Percentiles rank a stretch among this genome's conserved stretches.
Conservation (phyloP, 1,139 yeast species). For the Suhomyces anneliseae region DNA sequence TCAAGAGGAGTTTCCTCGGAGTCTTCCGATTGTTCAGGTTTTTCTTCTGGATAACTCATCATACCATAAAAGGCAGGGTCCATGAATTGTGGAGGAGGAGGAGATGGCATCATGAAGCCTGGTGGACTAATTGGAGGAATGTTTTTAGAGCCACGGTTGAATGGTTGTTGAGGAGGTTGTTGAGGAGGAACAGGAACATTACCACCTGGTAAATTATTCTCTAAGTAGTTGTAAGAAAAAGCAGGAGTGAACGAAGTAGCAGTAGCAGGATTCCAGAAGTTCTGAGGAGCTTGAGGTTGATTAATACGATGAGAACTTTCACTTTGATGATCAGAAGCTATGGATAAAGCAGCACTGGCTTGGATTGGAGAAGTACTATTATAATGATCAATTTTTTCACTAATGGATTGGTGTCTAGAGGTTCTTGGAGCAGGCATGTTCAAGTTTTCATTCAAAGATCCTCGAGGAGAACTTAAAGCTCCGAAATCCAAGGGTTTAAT, state of each 20-base stretch:
- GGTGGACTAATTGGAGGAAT: constrained; percentile 40
- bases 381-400: constrained; percentile 64
- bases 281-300: constrained; percentile 25
- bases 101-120: constrained; percentile 40
- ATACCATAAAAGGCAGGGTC: constrained; percentile 38
- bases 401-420: constrained; percentile 58
- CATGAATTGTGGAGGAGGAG: constrained; percentile 37
- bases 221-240: constrained; percentile 29
- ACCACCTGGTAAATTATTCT: constrained; percentile 16
- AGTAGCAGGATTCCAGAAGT: constrained; percentile 67
- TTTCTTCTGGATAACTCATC: constrained; percentile 21
- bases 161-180: constrained; percentile 10
- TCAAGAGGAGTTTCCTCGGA: constrained; percentile 4
- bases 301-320: constrained; percentile 7
- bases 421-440: constrained; percentile 41
- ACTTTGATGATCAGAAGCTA: constrained; percentile 27
- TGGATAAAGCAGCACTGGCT: constrained; percentile 40
- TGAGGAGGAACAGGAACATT: constrained; percentile 14
- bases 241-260: constrained; percentile 58
- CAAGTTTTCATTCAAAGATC: constrained; percentile 53
- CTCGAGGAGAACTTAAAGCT: constrained; percentile 39
- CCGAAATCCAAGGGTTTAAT: constrained; percentile 23
- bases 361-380: constrained; percentile 54
- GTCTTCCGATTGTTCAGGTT: constrained; percentile 3
- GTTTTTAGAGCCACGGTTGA: constrained; percentile 20